Conservation (phyloP, 2,329 filamentous ascomycete genomes). For the Paecilomyces sp. region DNA sequence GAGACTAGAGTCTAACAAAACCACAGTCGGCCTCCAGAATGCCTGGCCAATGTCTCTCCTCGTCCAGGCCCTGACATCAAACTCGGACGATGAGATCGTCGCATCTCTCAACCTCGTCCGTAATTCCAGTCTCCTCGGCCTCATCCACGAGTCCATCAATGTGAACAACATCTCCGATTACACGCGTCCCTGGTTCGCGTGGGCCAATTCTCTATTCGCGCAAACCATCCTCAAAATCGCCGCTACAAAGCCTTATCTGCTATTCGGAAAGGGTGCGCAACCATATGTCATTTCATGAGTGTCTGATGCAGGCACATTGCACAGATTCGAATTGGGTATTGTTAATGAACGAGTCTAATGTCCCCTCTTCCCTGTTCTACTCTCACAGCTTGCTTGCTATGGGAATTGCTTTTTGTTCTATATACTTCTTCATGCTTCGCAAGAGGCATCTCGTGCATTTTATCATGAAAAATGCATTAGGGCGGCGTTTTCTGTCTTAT, state of each 20-base stretch:
- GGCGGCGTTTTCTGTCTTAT: background rate
- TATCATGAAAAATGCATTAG: background rate
- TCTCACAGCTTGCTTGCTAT: background rate
- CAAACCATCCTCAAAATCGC: constrained; percentile 86
- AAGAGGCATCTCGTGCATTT: background rate
- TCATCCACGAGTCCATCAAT: constrained; percentile 89
- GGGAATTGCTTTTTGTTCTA: background rate
- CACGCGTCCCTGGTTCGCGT: constrained; percentile 92
- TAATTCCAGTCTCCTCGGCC: constrained; percentile 64
- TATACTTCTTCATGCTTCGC: background rate
- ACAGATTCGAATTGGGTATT: background rate
- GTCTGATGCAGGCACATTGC: background rate
- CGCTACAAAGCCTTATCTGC: constrained; percentile 75
- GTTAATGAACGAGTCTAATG: background rate
- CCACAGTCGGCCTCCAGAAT: constrained; percentile 69
- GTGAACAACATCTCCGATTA: constrained; percentile 65
- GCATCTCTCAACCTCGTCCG: constrained; percentile 68
- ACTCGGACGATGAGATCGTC: constrained; percentile 72
- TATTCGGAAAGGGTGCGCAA: constrained; percentile 59
- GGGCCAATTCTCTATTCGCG: constrained; percentile 95
- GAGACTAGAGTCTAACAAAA: constrained; percentile 28
- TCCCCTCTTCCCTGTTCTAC: background rate
- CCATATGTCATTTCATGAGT: constrained; percentile 18
- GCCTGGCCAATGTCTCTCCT: constrained; percentile 97
- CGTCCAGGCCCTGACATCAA: constrained; percentile 81